These are phyloP conservation scores for Phytophthora ramorum DNA, from an alignment of 352 stramenopile species.

Conservation along the genomic window DNA sequence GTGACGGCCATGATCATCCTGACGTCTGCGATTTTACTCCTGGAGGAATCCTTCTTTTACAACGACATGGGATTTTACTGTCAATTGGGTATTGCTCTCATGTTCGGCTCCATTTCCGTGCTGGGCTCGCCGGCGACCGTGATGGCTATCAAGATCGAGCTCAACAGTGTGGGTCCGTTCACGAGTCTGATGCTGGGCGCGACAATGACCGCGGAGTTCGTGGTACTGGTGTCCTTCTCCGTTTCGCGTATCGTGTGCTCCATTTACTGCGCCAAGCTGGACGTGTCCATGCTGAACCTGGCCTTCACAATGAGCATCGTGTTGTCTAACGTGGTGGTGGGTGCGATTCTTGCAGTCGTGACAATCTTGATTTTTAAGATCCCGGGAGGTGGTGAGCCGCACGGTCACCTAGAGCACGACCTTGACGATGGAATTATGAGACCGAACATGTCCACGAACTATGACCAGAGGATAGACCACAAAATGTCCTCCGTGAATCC, in stretches of 20 bases:
- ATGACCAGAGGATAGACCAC: constrained; percentile 31
- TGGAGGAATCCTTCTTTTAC: constrained; percentile 64
- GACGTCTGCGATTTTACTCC: constrained; percentile 41
- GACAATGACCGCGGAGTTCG: constrained; percentile 74
- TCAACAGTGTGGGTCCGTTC: constrained; percentile 75
- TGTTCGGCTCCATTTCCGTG: constrained; percentile 75
- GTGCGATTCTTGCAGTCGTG: constrained; percentile 41
- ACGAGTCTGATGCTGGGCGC: constrained; percentile 76
- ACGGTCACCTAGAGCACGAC: constrained; percentile 8
- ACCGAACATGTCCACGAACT: constrained; percentile 19
- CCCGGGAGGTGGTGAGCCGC: constrained; percentile 34
- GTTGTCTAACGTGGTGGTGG: constrained; percentile 57
- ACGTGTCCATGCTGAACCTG: constrained; percentile 60
- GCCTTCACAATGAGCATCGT: constrained; percentile 63
- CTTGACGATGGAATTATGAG: neutral
- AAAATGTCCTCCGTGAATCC: constrained; percentile 23
- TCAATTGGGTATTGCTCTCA: constrained; percentile 66
- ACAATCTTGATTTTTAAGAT: constrained; percentile 69
- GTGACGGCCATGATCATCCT: constrained; percentile 60
- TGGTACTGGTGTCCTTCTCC: constrained; percentile 75
- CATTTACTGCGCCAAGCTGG: constrained; percentile 64
- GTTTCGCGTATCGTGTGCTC: constrained; percentile 67
- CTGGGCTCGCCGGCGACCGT: constrained; percentile 66
- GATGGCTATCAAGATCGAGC: constrained; percentile 81
- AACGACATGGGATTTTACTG: constrained; percentile 44